phyloP scores from a whole-genome alignment of 2,329 filamentous ascomycete genomes.

The Aureobasidium leucospermi region DNA sequence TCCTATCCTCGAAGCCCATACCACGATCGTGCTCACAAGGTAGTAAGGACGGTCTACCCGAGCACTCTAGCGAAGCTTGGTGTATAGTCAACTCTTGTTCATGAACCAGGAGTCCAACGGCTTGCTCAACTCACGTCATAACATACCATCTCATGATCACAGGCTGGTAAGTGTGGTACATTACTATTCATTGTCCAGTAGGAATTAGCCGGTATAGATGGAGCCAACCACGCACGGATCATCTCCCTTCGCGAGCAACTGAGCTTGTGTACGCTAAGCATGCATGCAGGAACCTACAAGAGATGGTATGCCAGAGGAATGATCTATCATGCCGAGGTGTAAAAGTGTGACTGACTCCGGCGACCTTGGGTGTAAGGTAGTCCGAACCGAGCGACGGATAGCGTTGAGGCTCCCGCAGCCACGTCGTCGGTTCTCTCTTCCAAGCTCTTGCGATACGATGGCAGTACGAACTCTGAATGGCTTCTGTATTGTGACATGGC shows the following conservation, averaged over 20 bases:
- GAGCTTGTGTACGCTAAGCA: background rate
- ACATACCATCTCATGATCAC: background rate
- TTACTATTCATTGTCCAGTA: background rate
- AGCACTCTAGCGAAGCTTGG: background rate
- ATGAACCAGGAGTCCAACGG: background rate
- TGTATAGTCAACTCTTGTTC: background rate
- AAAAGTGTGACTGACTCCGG: background rate
- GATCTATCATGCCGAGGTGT: background rate
- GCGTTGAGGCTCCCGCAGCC: background rate
- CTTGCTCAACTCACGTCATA: background rate
- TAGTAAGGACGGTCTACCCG: background rate
- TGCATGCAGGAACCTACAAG: constrained; percentile 1
- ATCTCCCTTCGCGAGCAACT: background rate
- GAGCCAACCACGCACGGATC: background rate
- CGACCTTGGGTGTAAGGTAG: too few species aligned
- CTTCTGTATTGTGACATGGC: too few species aligned
- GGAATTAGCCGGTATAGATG: background rate
- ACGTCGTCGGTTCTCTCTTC: background rate
- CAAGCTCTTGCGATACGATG: background rate
- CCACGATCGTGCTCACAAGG: background rate
- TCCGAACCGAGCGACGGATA: background rate
- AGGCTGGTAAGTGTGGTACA: background rate
- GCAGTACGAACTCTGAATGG: background rate
- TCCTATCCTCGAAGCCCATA: background rate
- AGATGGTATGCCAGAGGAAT: background rate